Evolutionary conservation across 768 basidiomycete genomes (phyloP), one percentile per base, ranked within the genome.

Genomic region (Punctularia strigosozonata): DNA sequence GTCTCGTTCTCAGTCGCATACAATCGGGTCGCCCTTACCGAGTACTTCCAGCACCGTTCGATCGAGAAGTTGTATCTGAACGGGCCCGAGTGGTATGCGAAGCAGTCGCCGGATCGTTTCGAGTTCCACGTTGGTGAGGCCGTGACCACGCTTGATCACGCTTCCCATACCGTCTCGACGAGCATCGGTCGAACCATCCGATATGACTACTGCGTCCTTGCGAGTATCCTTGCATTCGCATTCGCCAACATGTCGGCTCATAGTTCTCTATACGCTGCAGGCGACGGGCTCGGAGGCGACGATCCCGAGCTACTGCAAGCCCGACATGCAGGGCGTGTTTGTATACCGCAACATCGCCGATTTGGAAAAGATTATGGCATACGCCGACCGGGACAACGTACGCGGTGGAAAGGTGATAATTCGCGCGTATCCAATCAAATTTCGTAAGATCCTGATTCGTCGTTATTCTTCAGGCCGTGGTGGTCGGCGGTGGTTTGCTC

Each of bases 321-420:
- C 58, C 1, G 59, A 62, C 22, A 68, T 64, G 5, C 63, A 62
- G 25, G 82, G 83, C 4, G 58, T 79, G 2, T 83, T 82, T 43
- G 78, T 80, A 0, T 86, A 86, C 50, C 71, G 83, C 23, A 81
- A 73, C 43, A 71, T 86, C 32, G 57, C 74, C 17, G 83, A 86
- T 49, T 59, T 86, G 30, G 70, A 81, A 40, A 61, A 56, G 4
- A 77, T 86, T 42, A 68, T 81, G 35, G 48, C 56, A n/a, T 83
- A 77, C 48, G 65, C 76, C 3, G 63, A 73, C 32, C 47, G 55
- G 33, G 59, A 61, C 6, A 52, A 57, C 1, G 62, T 75, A 6
- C 66, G 65, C 23, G 41, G 43, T 13, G 39, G 46, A 15, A 32
- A 42, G 24, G 50, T 50, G 31, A 25, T 33, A 8, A 19, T 34